Evolutionary conservation across 2,329 filamentous ascomycete species (phyloP).

Genomic region (Neonectria hederae): DNA sequence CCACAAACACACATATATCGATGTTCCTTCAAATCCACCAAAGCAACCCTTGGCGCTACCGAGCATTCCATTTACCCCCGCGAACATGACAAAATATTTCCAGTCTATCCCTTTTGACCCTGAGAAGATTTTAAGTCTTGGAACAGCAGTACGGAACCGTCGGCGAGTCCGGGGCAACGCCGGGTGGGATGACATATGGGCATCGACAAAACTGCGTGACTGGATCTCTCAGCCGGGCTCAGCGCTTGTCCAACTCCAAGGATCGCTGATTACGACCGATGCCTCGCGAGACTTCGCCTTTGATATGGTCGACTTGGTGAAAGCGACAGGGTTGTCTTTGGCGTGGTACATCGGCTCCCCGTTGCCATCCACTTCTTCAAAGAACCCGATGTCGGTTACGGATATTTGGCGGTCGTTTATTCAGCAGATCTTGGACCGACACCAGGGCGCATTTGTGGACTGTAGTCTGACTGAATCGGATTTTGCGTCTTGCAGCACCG

Average conservation of each 20-base stretch:
- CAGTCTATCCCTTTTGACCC: slow-evolving; percentile 3
- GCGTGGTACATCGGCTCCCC: slow-evolving; percentile 15
- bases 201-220: slow-evolving; percentile 13
- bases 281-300: slow-evolving; percentile 17
- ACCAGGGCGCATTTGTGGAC: neutral
- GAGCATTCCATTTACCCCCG: slow-evolving; percentile 1
- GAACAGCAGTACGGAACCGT: slow-evolving; percentile 11
- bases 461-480: slow-evolving; percentile 6
- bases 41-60: neutral
- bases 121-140: slow-evolving; percentile 9
- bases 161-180: slow-evolving; percentile 8
- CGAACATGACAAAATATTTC: slow-evolving; percentile 17
- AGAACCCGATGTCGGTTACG: neutral
- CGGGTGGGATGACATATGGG: slow-evolving; percentile 13
- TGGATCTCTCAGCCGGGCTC: slow-evolving; percentile 21
- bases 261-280: slow-evolving; percentile 7
- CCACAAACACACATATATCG: neutral
- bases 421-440: slow-evolving; percentile 15
- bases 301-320: slow-evolving; percentile 22
- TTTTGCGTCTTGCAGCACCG: slow-evolving; percentile 12
- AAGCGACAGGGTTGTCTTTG: slow-evolving; percentile 1
- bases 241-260: slow-evolving; percentile 16
- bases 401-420: slow-evolving; percentile 13
- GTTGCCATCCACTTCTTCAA: slow-evolving; percentile 8
- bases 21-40: neutral